Evolutionary conservation across 441 rosid genomes (phyloP), one percentile per base, ranked within the genome.

Genomic region (Corymbia calophylla): DNA sequence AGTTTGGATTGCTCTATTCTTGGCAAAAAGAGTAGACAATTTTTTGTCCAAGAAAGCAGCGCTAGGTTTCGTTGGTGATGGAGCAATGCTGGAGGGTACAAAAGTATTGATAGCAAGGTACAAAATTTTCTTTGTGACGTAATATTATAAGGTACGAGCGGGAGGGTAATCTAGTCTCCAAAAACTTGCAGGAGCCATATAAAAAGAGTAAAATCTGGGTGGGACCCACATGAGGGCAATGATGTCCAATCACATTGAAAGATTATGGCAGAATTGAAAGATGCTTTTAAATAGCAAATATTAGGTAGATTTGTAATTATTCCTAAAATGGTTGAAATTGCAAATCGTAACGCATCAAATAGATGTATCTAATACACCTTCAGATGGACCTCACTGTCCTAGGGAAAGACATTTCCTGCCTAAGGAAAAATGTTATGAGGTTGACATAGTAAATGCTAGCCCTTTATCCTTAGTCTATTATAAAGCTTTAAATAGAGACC

Each of bases 71-170:
- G 62, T 56, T 9, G 62, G 29, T 23, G 6, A 29, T 56, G 29
- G 62, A 56, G 3, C 62, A 56, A 56, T 56, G 62, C 8, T 23
- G 1, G 29, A 56, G 62, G 62, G 13, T 23, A 56, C 2, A 8
- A 56, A 23, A 9, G 62, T 29, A 56, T 9, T 0, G 13, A 23
- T 56, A 0, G 62, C 1, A 0, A 27, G 29, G 0, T 23, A 27
- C 2, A 56, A 56, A 56, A 21, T 56, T 56, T 56, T 56, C 13
- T 56, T 23, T 2, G 29, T 56, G 13, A 56, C 62, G 5, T 56
- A 0, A 23, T 56, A 56, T 23, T 21, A 56, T 56, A 56, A 21
- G 62, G 19, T 56, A 23, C 19, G 29, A 56, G 1, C 62, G 19
- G 0, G 62, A 56, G 62, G 29, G 29, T 56, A 56, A 56, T 55